Base-by-base conservation (phyloP, 306 rosid species). In the Acacia confusa region DNA sequence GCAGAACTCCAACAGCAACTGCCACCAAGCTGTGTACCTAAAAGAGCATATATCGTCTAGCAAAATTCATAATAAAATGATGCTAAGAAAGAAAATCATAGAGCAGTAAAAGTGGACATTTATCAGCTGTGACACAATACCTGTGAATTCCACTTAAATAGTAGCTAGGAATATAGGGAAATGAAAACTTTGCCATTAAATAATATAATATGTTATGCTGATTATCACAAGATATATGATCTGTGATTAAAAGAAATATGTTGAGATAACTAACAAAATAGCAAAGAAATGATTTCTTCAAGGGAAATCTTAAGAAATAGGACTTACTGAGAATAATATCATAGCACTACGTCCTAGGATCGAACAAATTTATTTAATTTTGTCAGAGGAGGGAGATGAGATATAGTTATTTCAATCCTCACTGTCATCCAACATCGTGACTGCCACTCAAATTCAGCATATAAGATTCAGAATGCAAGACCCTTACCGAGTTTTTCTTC, bases 1-100 rank as follows among this genome's bases (percentile, higher is more conserved):
- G 94, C 83, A 95, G 82, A 79, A 90, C 78, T 70, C 99, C 99
- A 12, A 93, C 84, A 38, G 85, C 90, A 78, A 89, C 97, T 72
- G 92, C 97, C 48, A 85, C 70, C 78, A 88, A 81, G 94, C 99
- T 60, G 82, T 89, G 86, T 88, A 89, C 98, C 99, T 95, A 86
- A 71, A 92, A 72, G 48, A 87, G 63, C 50, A 78, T 55, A 78
- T 43, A 61, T 72, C 70, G 45, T 82, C 82, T 53, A 86, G 77
- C 58, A 72, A 69, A 79, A 81, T 82, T 80, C 82, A 76, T 28
- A 78, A 81, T 74, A 70, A 75, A 79, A 61, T 79, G 61, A 64
- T 43, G 84, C 75, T 55, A 80, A 72, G 64, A 63, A 65, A 69
- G 64, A 63, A 65, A 69, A 78, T 24, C 70, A 36, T 40, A 57